A percentile compares a stretch with the other conserved stretches of the same genome.
These are phyloP conservation scores for Gossypium turneri DNA, from an alignment of 345 rosid species.

Conservation along the genomic window DNA sequence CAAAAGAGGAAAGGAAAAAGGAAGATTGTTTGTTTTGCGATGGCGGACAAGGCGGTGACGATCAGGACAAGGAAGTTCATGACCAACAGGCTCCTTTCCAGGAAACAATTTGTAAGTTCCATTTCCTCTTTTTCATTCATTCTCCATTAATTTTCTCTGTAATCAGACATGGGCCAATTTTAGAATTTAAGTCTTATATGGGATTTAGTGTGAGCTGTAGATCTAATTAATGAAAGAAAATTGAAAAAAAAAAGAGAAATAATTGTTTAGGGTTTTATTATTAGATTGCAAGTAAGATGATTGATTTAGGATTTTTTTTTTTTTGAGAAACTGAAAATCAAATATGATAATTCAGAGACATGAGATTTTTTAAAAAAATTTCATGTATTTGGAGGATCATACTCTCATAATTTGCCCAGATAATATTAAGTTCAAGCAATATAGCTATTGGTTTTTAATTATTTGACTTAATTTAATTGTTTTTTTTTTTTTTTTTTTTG, in stretches of 20 bases:
- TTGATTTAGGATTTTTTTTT: background rate
- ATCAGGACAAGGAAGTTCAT: slow-evolving; percentile 47
- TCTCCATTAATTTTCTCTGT: background rate
- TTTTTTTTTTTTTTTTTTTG: background rate
- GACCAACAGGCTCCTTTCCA: slow-evolving; percentile 49
- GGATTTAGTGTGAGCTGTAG: background rate
- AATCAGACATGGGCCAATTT: background rate
- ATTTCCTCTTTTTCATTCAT: background rate
- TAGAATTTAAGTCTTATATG: background rate
- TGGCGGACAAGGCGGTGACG: slow-evolving; percentile 39
- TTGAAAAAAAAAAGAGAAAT: background rate
- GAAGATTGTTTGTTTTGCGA: background rate
- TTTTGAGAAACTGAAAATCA: background rate
- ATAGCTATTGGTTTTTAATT: background rate
- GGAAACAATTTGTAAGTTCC: slow-evolving; percentile 40
- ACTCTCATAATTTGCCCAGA: too few relatives aligned
- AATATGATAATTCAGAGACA: background rate
- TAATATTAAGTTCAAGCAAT: too few relatives aligned
- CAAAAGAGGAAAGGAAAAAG: background rate
- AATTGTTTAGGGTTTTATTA: background rate
- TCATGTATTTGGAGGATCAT: too few relatives aligned
- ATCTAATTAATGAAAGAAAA: background rate
- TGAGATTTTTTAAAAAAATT: too few relatives aligned
- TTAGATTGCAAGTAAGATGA: background rate
- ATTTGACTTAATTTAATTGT: too few relatives aligned